Evolutionary conservation across 2,329 filamentous ascomycete species (phyloP).

Genomic region (Trichoderma sp.): DNA sequence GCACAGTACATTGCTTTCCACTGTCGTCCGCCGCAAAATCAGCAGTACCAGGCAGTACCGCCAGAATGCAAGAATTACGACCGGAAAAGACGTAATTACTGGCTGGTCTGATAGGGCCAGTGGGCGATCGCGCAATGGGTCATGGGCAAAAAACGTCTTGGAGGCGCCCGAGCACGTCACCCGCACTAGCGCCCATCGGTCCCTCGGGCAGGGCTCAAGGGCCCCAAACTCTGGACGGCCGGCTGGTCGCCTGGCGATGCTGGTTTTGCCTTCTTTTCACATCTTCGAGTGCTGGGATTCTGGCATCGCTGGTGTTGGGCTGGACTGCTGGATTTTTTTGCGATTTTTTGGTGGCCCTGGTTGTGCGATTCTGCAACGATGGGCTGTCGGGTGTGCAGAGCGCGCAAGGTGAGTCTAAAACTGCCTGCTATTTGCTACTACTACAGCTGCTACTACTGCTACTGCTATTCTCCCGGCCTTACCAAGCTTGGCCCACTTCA

Average conservation of each 20-base stretch:
- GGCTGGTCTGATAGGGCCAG: slow-evolving; percentile 5
- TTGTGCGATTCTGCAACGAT: slow-evolving; percentile 26
- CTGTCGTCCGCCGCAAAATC: not conserved
- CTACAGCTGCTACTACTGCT: not conserved
- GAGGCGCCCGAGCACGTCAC: slow-evolving; percentile 21
- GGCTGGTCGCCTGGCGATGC: slow-evolving; percentile 6
- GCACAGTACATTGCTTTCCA: not conserved
- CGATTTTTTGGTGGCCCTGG: not conserved
- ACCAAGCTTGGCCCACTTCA: not conserved
- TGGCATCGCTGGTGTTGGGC: not conserved
- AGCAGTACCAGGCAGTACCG: not conserved
- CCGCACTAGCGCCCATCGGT: slow-evolving; percentile 20
- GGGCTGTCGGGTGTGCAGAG: slow-evolving; percentile 42
- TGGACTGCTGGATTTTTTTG: not conserved
- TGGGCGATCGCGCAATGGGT: slow-evolving; percentile 19
- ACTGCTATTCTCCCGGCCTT: not conserved
- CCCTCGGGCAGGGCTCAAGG: slow-evolving; percentile 17
- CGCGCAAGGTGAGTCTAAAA: slow-evolving; percentile 36
- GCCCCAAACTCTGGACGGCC: not conserved
- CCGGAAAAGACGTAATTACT: slow-evolving; percentile 1
- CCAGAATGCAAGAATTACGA: not conserved
- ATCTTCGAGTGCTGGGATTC: not conserved
- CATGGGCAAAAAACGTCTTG: slow-evolving; percentile 18
- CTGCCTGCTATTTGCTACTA: not conserved
- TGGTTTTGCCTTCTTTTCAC: not conserved